Base-by-base conservation (phyloP, 495 filamentous ascomycete species). In the Penicillium arizonense region DNA sequence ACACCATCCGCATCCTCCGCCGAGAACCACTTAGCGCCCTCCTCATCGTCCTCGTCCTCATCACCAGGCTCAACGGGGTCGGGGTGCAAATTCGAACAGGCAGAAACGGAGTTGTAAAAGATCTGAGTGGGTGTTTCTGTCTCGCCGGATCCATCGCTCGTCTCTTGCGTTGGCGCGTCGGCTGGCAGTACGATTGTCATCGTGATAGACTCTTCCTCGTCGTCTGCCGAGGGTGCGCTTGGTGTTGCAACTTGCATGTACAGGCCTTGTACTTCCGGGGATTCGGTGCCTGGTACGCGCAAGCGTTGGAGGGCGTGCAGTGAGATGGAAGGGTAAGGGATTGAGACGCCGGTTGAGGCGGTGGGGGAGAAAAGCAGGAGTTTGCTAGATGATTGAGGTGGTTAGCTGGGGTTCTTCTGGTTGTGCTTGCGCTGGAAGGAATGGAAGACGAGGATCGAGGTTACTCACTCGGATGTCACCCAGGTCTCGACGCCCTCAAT, bases 11-110 rank as follows among this genome's bases (percentile, higher is more conserved):
- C 72, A 13, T 77, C 71, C 44, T 73, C 78, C 0, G 30, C 38
- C 12, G 47, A 43, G 5, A 57, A 32, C 18, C 52, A 57, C 41
- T 57, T 57, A 6, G 75, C 80, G 3, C 28, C 28, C 3, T 30
- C 28, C 6, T 75, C 79, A 21, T 68, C 66, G 2, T 74, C 77
- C 0, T 78, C 74, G 0, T 80, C 80, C 23, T 79, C 64, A 30
- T 69, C 67, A 10, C 62, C 69, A 5, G 52, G 56, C 35, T 68
- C 67, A n/a, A 74, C 65, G 0, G 89, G 84, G 60, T 97, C 92
- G 0, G 94, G 94, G 66, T 97, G 89, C 14, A 98, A 71, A 61
- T 96, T 88, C 12, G 91, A 88, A 72, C 94, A 97, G 0, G 85
- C 82, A 1, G 90, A 88, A 13, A 97, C 81, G 3, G 91, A 91